These are phyloP conservation scores for Neofusicoccum umdonicola DNA, from an alignment of 2,329 filamentous ascomycete species.

Conservation along the genomic window DNA sequence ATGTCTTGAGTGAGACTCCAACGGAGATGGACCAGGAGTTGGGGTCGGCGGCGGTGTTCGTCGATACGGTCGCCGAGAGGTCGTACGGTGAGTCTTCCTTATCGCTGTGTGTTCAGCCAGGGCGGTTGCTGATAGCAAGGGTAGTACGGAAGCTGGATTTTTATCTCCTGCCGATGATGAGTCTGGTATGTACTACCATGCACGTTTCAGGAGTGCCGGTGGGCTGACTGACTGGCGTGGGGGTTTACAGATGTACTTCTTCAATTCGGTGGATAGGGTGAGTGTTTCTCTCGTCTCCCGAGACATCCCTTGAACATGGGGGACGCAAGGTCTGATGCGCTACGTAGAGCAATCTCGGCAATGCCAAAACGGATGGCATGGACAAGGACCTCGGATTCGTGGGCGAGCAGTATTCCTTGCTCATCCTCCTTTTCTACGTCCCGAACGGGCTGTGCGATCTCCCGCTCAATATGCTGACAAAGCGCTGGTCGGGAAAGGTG, in stretches of 20 bases:
- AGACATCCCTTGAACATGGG: too few species aligned
- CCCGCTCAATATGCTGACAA: slow-evolving; percentile 50
- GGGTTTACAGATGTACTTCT: slow-evolving; percentile 36
- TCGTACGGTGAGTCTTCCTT: slow-evolving; percentile 30
- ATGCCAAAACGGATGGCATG: slow-evolving; percentile 32
- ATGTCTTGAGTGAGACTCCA: neutral
- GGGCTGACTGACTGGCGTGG: neutral
- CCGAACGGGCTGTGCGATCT: slow-evolving; percentile 49
- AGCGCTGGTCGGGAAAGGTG: slow-evolving; percentile 45
- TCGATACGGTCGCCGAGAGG: slow-evolving; percentile 34
- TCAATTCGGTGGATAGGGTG: slow-evolving; percentile 33
- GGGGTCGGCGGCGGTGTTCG: slow-evolving; percentile 20
- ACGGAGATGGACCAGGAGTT: slow-evolving; percentile 18
- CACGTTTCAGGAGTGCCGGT: neutral
- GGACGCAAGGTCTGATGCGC: neutral
- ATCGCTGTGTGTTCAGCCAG: too few species aligned
- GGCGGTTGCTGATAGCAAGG: neutral
- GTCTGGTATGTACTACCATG: slow-evolving; percentile 25
- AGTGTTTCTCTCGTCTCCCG: neutral
- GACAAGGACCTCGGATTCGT: slow-evolving; percentile 30
- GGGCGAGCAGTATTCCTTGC: slow-evolving; percentile 31
- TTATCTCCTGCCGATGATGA: slow-evolving; percentile 44
- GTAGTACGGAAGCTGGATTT: slow-evolving; percentile 41
- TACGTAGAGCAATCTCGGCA: slow-evolving; percentile 40
- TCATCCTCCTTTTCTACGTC: slow-evolving; percentile 35